Evolutionary conservation across 305 asterid species (phyloP), one percentile per base, ranked within the genome.

Genomic region (Fraxinus floribunda): DNA sequence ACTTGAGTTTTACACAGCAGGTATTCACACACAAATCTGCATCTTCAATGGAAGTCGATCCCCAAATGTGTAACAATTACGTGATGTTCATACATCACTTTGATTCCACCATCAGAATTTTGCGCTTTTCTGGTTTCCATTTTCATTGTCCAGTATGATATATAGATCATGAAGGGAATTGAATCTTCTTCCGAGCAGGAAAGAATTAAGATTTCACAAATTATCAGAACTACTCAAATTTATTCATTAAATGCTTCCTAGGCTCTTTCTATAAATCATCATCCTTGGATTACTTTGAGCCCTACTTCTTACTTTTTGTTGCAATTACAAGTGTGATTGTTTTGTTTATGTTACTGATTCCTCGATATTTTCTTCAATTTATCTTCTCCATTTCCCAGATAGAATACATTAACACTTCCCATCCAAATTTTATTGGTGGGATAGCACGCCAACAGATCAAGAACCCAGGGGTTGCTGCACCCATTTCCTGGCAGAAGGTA

Each of bases 321-420:
- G 68, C 68, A 7, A 3, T 7, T 62, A 62, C 72, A 1, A 8
- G 4, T 24, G 4, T 22, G 15, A 30, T 30, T 62, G 72, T n/a
- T 64, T 64, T 15, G 72, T 64, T 64, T 26, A 35, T 8, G 3
- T 3, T 9, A 24, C 3, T 3, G 34, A 30, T 30, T 30, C 34
- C 34, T 30, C 34, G 34, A 30, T 30, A 30, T 64, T 62, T 24
- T 80, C 60, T 74, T 55, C 60, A 6, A 35, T 52, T 36, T 71
- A 34, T 16, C 52, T 36, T 30, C 75, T 76, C 35, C 76, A n/a
- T 82, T 82, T 49, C 84, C 83, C 82, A 94, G 98, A 92, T 94
- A 96, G 98, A 94, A 86, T 95, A 89, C 88, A 90, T 95, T 84
- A 95, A 95, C 87, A 95, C 98, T 70, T 95, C 98, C 76, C 95